A percentile compares a stretch with the other conserved stretches of the same genome.
Conservation (phyloP, 306 rosid genomes). For the Cucumis cinereus region DNA sequence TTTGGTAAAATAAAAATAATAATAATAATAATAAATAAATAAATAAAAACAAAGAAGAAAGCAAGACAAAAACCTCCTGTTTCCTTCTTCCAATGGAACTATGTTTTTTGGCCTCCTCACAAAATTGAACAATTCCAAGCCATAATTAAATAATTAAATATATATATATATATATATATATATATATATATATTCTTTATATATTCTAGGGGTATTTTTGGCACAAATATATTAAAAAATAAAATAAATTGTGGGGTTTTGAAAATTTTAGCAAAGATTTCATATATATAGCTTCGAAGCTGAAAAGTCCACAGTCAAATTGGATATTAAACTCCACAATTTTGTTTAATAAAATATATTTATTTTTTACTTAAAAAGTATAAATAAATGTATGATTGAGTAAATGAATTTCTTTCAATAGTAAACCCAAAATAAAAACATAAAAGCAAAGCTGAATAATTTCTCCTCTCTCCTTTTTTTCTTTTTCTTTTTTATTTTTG, state of each 20-base stretch:
- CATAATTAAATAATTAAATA: not conserved
- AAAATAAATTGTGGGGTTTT: not conserved
- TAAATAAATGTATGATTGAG: not conserved
- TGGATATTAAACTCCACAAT: not conserved
- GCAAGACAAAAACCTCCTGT: not conserved
- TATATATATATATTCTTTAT: too few species aligned
- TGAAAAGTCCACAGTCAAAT: constrained; percentile 8
- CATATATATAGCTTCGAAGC: not conserved
- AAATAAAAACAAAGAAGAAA: not conserved
- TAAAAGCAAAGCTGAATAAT: constrained; percentile 7
- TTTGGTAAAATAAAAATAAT: not conserved
- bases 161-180: too few species aligned
- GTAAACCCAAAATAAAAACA: not conserved
- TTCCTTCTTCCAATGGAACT: not conserved
- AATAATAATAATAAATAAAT: too few species aligned
- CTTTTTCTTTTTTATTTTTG: constrained; percentile 29
- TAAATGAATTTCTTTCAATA: not conserved
- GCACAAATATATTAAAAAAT: not conserved
- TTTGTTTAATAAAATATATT: not conserved
- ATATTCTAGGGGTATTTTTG: not conserved
- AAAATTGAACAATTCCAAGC: constrained; percentile 2
- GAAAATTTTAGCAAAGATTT: not conserved
- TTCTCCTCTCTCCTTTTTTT: not conserved
- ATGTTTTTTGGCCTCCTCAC: not conserved
- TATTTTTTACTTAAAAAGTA: not conserved